Evolutionary conservation across 768 basidiomycete genomes (phyloP).

Genomic region (Punctularia strigosozonata): DNA sequence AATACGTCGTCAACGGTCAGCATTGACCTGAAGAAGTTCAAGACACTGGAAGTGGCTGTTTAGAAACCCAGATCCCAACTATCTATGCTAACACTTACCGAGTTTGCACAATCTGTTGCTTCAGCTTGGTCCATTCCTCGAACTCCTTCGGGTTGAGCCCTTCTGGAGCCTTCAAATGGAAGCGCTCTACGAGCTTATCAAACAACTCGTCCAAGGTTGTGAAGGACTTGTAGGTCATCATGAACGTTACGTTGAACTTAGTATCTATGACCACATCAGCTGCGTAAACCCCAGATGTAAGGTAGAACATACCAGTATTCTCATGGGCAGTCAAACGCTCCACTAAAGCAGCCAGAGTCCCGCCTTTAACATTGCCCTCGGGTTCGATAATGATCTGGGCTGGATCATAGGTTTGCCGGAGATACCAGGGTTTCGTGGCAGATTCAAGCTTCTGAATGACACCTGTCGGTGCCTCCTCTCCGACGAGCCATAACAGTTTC

Average conservation of each 20-base stretch:
- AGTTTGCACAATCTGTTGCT: slow-evolving; percentile 79
- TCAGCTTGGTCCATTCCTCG: slow-evolving; percentile 73
- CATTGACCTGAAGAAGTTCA: slow-evolving; percentile 88
- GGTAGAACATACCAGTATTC: slow-evolving; percentile 48
- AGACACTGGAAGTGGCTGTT: slow-evolving; percentile 45
- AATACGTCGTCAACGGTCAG: slow-evolving; percentile 73
- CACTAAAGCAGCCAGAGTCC: slow-evolving; percentile 75
- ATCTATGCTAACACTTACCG: slow-evolving; percentile 39
- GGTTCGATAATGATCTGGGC: slow-evolving; percentile 78
- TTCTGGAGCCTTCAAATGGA: slow-evolving; percentile 64
- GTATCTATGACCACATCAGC: slow-evolving; percentile 37
- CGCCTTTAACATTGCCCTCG: slow-evolving; percentile 77
- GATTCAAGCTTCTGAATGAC: slow-evolving; percentile 29
- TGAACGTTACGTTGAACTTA: slow-evolving; percentile 76
- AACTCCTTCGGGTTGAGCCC: slow-evolving; percentile 48
- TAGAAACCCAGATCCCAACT: background rate
- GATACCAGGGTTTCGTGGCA: slow-evolving; percentile 64
- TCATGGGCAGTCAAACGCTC: slow-evolving; percentile 90
- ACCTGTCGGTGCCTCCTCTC: slow-evolving; percentile 38
- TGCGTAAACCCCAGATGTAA: background rate
- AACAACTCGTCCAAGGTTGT: slow-evolving; percentile 75
- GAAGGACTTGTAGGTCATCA: slow-evolving; percentile 95
- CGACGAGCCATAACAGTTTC: slow-evolving; percentile 63
- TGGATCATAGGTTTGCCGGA: slow-evolving; percentile 68
- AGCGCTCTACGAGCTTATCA: slow-evolving; percentile 70